Evolutionary conservation across 148 eudicot genomes (phyloP).

Genomic region (Polygonum maritimum): DNA sequence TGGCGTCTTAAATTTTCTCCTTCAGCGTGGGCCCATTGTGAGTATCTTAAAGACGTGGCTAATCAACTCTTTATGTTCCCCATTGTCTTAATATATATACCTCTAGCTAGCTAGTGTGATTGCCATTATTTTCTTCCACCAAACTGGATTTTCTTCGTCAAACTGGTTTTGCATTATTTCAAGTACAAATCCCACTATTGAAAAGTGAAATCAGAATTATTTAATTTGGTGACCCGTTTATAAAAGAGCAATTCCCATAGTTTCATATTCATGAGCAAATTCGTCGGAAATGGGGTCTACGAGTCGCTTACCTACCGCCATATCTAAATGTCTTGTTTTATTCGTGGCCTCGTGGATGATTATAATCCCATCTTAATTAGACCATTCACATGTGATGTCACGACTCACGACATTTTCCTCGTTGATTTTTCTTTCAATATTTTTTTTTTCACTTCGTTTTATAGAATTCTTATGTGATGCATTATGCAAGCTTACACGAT

Average conservation of each 20-base stretch:
- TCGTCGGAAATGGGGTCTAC: not conserved
- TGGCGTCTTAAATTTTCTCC: no score
- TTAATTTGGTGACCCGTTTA: not conserved
- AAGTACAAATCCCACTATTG: not conserved
- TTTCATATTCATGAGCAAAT: not conserved
- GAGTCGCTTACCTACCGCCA: constrained; percentile 5
- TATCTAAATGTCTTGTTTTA: not conserved
- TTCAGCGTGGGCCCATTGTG: no score
- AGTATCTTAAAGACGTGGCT: no score
- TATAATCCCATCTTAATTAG: not conserved
- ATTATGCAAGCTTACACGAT: no score
- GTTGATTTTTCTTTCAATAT: no score
- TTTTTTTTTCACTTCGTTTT: no score
- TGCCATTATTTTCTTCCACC: no score
- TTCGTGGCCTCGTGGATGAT: not conserved
- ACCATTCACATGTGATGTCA: not conserved
- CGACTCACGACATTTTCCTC: not conserved
- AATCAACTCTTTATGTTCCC: no score
- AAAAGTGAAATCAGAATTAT: not conserved
- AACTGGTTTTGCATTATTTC: not conserved
- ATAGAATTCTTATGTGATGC: no score
- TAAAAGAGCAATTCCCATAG: not conserved
- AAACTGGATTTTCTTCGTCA: not conserved
- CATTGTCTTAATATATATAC: no score
- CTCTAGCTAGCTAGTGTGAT: no score